phyloP scores from a whole-genome alignment of 305 asterid species.

The Nicotiana rustica region DNA sequence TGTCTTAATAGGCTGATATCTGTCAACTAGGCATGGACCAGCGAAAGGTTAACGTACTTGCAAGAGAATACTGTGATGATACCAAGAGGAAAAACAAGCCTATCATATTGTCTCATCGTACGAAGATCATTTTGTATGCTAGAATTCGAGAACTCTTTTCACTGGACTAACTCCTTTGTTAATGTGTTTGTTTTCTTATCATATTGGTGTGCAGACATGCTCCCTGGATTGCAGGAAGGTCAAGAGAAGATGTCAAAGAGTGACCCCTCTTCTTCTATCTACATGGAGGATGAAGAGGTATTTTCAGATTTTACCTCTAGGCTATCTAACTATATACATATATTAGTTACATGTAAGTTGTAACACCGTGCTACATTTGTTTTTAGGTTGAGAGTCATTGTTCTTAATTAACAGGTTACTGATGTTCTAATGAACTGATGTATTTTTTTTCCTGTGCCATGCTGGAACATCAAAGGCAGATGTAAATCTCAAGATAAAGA shows the following conservation, averaged over 20 bases:
- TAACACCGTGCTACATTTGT: slow-evolving; percentile 1
- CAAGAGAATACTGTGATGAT: slow-evolving; percentile 95
- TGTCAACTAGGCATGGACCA: slow-evolving; percentile 97
- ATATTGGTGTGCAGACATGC: slow-evolving; percentile 69
- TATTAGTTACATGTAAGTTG: background rate
- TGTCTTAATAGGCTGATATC: slow-evolving; percentile 73
- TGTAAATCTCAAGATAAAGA: slow-evolving; percentile 83
- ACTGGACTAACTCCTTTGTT: background rate
- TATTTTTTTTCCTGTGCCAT: background rate
- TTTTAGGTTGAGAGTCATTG: background rate
- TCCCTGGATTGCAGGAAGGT: slow-evolving; percentile 88
- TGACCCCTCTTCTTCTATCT: slow-evolving; percentile 85
- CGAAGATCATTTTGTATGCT: slow-evolving; percentile 35
- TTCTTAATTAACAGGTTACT: background rate
- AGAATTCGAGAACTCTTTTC: slow-evolving; percentile 28
- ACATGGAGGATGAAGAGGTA: slow-evolving; percentile 99
- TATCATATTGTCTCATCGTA: slow-evolving; percentile 86
- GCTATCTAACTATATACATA: background rate
- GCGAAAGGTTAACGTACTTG: slow-evolving; percentile 87
- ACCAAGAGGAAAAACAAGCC: slow-evolving; percentile 87
- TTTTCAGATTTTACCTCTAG: too few relatives aligned
- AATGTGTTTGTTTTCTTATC: background rate
- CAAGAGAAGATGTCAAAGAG: slow-evolving; percentile 98
- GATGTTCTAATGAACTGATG: background rate
- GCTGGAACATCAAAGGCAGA: slow-evolving; percentile 61